Percentiles rank a stretch among this genome's conserved stretches.
Evolutionary conservation across 495 filamentous ascomycete species (phyloP).

Genomic region (Talaromyces stipitatus): DNA sequence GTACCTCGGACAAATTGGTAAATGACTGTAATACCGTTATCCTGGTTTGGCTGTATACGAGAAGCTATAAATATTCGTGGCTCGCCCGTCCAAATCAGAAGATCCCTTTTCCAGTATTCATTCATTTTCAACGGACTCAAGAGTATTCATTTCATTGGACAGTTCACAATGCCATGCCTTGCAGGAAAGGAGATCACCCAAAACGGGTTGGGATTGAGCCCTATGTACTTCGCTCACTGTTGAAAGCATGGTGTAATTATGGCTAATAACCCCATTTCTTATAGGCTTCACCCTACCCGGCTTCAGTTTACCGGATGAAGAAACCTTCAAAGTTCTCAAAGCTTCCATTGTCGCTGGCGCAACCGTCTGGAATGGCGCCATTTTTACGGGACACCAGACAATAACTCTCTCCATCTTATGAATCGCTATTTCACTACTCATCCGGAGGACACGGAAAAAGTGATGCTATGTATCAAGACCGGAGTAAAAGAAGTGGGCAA

Average conservation of each 20-base stretch:
- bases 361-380: slow-evolving; percentile 39
- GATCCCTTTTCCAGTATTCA: not conserved
- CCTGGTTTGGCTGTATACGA: not conserved
- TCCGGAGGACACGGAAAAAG: slow-evolving; percentile 59
- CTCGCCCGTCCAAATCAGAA: not conserved
- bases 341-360: slow-evolving; percentile 49
- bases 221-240: slow-evolving; percentile 1
- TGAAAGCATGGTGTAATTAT: not conserved
- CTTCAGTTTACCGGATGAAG: slow-evolving; percentile 39
- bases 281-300: slow-evolving; percentile 56
- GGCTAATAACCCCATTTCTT: not conserved
- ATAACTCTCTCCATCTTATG: slow-evolving; percentile 50
- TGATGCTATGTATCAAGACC: slow-evolving; percentile 61
- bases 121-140: not conserved
- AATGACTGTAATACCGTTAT: too few relatives aligned
- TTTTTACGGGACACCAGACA: slow-evolving; percentile 27
- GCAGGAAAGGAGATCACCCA: slow-evolving; percentile 13
- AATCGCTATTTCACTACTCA: slow-evolving; percentile 59
- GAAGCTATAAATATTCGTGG: not conserved
- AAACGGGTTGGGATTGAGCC: slow-evolving; percentile 14
- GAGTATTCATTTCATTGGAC: not conserved
- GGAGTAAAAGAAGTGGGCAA: slow-evolving; percentile 26
- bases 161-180: slow-evolving; percentile 9
- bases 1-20: not conserved
- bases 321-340: slow-evolving; percentile 55